Evolutionary conservation across 805 yeast genomes (phyloP), one percentile per base, ranked within the genome.

Genomic region (Scheffersomyces coipomensis): DNA sequence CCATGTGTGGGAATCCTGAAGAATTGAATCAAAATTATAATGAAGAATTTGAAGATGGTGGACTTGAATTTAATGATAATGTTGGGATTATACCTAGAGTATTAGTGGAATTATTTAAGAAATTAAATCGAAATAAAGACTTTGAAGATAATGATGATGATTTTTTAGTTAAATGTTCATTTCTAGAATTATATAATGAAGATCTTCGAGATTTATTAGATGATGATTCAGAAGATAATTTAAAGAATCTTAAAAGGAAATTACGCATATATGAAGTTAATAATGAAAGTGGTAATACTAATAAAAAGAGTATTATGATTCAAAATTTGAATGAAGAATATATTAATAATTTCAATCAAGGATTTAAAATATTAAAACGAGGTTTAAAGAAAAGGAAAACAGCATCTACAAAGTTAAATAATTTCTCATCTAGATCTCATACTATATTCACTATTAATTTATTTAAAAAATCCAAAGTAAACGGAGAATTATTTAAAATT

Each of bases 171-270:
- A 83, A 82, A 55, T 76, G 88, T 46, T 85, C 95, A 0, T 90
- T 85, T 56, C 74, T 88, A 38, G 97, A 89, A 57, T 66, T 89
- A 15, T 90, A 89, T 64, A 88, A 89, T 52, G 97, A 89, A 58
- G 95, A 88, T 50, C 66, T 90, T 35, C 73, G 77, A 35, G 97
- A 89, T 55, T 69, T 89, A 39, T 63, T 89, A 37, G 67, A 70
- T 23, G 73, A 74, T 23, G 85, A 79, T 37, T 44, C 57, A 17
- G 39, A 38, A 15, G 34, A 23, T 3, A 22, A 24, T 6, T 26
- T 40, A n/a, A 46, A 41, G 17, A 27, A 8, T n/a, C n/a, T 8
- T 8, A 27, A 27, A 18, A 45, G 40, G 12, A 60, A 64, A 26
- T 51, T 75, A 32, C 56, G 69, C 29, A 71, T 75, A 4, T 68